phyloP scores from a whole-genome alignment of 495 filamentous ascomycete species.

The Stereocaulon alpinum region DNA sequence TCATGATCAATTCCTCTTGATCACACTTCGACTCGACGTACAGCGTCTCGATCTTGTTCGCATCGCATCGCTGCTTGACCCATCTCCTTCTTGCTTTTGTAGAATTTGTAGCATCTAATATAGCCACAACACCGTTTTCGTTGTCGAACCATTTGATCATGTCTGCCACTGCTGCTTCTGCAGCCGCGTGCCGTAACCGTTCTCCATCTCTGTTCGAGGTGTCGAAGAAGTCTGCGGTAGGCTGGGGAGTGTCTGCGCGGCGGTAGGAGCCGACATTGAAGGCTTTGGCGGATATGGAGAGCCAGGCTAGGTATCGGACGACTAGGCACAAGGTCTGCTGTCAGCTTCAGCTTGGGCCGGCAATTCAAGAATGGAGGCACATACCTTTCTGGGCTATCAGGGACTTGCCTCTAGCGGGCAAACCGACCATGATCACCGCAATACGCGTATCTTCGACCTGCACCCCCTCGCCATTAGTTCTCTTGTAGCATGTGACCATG shows the following conservation, averaged over 20 bases:
- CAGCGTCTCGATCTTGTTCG: conserved; percentile 72
- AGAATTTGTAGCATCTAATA: conserved; percentile 92
- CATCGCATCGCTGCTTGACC: conserved; percentile 67
- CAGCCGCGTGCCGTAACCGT: conserved; percentile 73
- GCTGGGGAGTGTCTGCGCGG: conserved; percentile 73
- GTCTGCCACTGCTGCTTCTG: conserved; percentile 78
- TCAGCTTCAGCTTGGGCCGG: conserved; percentile 22
- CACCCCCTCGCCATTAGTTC: conserved; percentile 39
- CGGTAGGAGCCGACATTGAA: conserved; percentile 98
- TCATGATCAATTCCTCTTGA: conserved; percentile 88
- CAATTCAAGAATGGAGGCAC: conserved; percentile 14
- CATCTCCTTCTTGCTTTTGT: conserved; percentile 81
- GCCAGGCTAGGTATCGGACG: conserved; percentile 90
- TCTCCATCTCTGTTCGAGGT: conserved; percentile 80
- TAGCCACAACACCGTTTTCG: conserved; percentile 66
- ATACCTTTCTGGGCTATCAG: conserved; percentile 94
- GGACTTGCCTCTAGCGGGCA: conserved; percentile 91
- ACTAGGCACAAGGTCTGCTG: conserved; percentile 40
- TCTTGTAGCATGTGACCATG: conserved; percentile 25
- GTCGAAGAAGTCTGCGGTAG: conserved; percentile 87
- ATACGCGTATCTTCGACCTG: conserved; percentile 92
- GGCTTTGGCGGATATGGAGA: conserved; percentile 80
- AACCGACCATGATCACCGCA: conserved; percentile 97
- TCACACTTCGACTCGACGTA: conserved; percentile 97
- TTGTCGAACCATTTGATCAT: conserved; percentile 83